Evolutionary conservation across 129 eudicot genomes (phyloP), one percentile per base, ranked within the genome.

Genomic region (Flaveria brownii): DNA sequence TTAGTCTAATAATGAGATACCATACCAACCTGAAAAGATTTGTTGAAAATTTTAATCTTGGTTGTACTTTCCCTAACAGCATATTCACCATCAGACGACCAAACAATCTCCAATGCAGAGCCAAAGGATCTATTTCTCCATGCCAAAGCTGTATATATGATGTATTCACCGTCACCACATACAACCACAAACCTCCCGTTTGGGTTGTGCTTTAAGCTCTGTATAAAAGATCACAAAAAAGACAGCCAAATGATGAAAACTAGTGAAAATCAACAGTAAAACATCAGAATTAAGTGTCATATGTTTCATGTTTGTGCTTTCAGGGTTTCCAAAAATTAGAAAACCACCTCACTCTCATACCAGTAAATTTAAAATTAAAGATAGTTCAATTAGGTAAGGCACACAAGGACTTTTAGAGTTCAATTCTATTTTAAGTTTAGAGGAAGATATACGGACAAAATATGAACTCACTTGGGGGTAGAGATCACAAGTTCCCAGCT

Each of bases 111-210:
- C 90, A 94, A 76, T 64, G 97, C 98, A 62, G 98, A 89, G 54
- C 98, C 98, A 83, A 88, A 94, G 26, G 98, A 94, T 86, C 97
- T 86, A 81, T 94, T 94, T 84, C 98, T 94, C 98, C 98, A 94
- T 73, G 98, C 98, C 85, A 94, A 84, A 75, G 98, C 97, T 17
- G 98, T 94, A 64, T 94, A 94, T 77, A 91, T 94, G 72, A 94
- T 91, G 85, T 91, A 94, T 74, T 94, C 98, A 77, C 98, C 98
- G 78, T 94, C 98, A 47, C 98, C 98, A 41, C 98, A 91, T 36
- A 89, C 98, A 72, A 94, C 98, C 72, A 94, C 98, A 74, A 94
- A 94, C 87, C 98, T 87, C 82, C 98, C 98, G 73, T 91, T 94
- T 47, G 98, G 97, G 47, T 94, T 94, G 86, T 94, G 98, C 92